phyloP scores from a whole-genome alignment of 306 rosid genomes.

The Vigna nakashimae region DNA sequence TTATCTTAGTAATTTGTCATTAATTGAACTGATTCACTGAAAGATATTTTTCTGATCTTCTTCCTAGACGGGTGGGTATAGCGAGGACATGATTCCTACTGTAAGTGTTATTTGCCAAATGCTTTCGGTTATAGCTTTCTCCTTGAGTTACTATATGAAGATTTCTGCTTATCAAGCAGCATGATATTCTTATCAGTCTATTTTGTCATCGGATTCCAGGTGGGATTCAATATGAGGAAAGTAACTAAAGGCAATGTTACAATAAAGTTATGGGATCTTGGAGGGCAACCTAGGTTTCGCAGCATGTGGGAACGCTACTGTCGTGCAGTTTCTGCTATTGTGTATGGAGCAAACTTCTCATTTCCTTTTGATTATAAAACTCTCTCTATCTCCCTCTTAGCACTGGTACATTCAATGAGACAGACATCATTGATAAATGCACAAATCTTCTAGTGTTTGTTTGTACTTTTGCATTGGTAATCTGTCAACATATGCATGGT shows the following conservation, averaged over 20 bases:
- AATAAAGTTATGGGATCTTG: slow-evolving; percentile 95
- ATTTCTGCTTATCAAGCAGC: slow-evolving; percentile 29
- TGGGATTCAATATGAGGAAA: slow-evolving; percentile 93
- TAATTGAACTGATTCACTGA: slow-evolving; percentile 40
- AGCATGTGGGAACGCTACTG: slow-evolving; percentile 99
- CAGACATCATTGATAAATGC: slow-evolving; percentile 26
- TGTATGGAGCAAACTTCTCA: slow-evolving; percentile 58
- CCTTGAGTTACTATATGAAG: slow-evolving; percentile 16
- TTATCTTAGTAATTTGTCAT: slow-evolving; percentile 11
- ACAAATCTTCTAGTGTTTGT: background rate
- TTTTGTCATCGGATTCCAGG: slow-evolving; percentile 59
- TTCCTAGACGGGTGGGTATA: slow-evolving; percentile 85
- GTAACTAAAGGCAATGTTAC: slow-evolving; percentile 95
- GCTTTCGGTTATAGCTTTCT: slow-evolving; percentile 25
- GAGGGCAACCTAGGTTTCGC: slow-evolving; percentile 96
- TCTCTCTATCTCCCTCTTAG: slow-evolving; percentile 5
- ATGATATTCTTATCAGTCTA: slow-evolving; percentile 26
- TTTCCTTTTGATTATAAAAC: slow-evolving; percentile 33
- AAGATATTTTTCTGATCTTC: slow-evolving; percentile 12
- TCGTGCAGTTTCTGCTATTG: slow-evolving; percentile 92
- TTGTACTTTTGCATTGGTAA: background rate
- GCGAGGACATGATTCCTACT: slow-evolving; percentile 96
- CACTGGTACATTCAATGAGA: slow-evolving; percentile 8
- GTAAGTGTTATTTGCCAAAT: slow-evolving; percentile 57
- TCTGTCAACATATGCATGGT: slow-evolving; percentile 11